These are phyloP conservation scores for Xylariales sp. DNA, from an alignment of 2,329 filamentous ascomycete species.

Conservation along the genomic window DNA sequence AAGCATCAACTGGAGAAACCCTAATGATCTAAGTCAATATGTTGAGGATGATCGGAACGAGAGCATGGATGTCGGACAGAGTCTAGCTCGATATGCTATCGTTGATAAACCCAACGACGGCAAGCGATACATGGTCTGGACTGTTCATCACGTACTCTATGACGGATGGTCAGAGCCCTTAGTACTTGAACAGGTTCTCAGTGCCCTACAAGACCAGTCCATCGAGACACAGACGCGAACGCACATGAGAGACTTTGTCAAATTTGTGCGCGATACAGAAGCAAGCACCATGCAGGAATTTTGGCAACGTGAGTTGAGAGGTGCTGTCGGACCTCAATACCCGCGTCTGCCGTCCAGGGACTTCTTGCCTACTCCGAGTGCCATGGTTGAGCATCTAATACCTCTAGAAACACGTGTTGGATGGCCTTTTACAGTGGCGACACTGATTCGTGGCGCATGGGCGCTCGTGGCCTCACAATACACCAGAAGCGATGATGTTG, in stretches of 20 bases:
- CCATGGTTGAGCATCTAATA: neutral
- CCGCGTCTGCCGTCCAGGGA: neutral
- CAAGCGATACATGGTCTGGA: constrained; percentile 5
- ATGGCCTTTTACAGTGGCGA: neutral
- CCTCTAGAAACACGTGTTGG: neutral
- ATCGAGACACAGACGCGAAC: too few relatives aligned
- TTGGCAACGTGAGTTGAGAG: neutral
- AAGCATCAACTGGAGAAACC: constrained; percentile 1
- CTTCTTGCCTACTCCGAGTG: neutral
- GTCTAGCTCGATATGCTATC: neutral
- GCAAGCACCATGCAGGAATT: neutral
- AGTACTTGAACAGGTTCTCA: neutral
- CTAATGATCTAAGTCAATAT: neutral
- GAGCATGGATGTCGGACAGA: constrained; percentile 2
- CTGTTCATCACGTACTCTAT: constrained; percentile 3
- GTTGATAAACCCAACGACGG: neutral
- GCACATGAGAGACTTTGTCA: neutral
- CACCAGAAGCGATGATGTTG: neutral
- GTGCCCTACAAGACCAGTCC: neutral
- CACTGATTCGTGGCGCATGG: neutral
- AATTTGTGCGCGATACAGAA: neutral
- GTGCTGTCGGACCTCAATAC: neutral
- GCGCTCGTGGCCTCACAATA: neutral
- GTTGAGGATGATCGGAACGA: constrained; percentile 2
- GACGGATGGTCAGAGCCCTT: neutral